Evolutionary conservation across 2,329 filamentous ascomycete species (phyloP).

Genomic region (Cytospora leucostoma): DNA sequence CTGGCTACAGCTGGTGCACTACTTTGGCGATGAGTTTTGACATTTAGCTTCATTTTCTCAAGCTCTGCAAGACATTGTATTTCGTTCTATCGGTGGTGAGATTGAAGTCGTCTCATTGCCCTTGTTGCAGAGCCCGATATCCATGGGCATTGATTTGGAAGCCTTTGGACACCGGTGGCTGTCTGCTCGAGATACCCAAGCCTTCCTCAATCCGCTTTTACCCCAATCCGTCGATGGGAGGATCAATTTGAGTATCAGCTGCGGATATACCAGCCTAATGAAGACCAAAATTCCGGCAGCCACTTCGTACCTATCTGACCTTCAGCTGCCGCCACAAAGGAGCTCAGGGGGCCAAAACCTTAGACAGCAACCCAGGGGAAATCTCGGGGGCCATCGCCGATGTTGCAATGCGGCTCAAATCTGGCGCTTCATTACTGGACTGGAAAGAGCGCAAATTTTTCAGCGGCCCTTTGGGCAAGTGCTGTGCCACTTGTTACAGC

Average conservation of each 20-base stretch:
- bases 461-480: conserved; percentile 15
- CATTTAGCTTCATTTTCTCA: too few species aligned
- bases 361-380: background rate
- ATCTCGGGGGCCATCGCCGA: conserved; percentile 4
- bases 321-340: background rate
- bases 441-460: background rate
- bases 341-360: conserved; percentile 8
- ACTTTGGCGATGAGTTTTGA: background rate
- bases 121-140: background rate
- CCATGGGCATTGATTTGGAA: background rate
- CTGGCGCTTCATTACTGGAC: background rate
- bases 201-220: background rate
- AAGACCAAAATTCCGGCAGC: background rate
- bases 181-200: background rate
- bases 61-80: background rate
- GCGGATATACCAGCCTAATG: background rate
- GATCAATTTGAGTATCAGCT: background rate
- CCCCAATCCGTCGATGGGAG: background rate
- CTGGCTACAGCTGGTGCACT: too few species aligned
- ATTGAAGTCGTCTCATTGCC: background rate
- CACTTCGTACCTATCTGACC: background rate
- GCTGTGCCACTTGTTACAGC: conserved; percentile 23
- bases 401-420: conserved; percentile 25
- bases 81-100: background rate
- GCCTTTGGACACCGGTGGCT: background rate